These are phyloP conservation scores for Moringa oleifera DNA, from an alignment of 345 rosid genomes.

Conservation along the genomic window DNA sequence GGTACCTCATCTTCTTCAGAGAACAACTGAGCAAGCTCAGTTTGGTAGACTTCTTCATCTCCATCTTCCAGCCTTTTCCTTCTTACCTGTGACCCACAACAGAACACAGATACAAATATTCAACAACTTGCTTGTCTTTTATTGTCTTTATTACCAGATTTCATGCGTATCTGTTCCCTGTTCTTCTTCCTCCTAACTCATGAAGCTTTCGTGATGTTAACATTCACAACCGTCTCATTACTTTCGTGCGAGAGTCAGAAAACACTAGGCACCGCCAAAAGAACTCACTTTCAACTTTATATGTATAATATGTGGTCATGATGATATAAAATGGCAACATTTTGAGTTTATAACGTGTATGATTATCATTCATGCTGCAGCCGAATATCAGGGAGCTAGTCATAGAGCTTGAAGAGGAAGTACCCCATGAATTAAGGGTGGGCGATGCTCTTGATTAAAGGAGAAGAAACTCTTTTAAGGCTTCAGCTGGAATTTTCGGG, in stretches of 20 bases:
- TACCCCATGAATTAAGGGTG: too few relatives aligned
- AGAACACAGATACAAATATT: background rate
- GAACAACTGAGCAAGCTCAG: conserved; percentile 81
- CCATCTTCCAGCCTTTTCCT: conserved; percentile 48
- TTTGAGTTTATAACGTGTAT: too few relatives aligned
- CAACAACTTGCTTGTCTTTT: conserved; percentile 4
- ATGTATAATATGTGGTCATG: too few relatives aligned
- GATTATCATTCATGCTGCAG: too few relatives aligned
- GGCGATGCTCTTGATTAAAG: too few relatives aligned
- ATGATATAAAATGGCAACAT: too few relatives aligned
- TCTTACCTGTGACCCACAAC: conserved; percentile 36
- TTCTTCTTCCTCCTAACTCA: conserved; percentile 27
- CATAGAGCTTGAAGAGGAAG: too few relatives aligned
- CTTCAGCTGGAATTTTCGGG: too few relatives aligned
- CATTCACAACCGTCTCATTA: conserved; percentile 36
- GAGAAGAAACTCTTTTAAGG: too few relatives aligned
- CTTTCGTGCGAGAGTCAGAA: conserved; percentile 38
- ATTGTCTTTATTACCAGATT: conserved; percentile 17
- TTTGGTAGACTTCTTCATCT: conserved; percentile 57
- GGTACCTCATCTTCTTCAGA: conserved; percentile 93
- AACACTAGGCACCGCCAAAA: too few relatives aligned
- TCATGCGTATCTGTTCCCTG: conserved; percentile 1
- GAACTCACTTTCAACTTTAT: too few relatives aligned
- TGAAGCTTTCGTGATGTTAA: conserved; percentile 55
- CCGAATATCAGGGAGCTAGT: too few relatives aligned